Base-by-base conservation (phyloP, 495 filamentous ascomycete species). In the Cercophora sp. region DNA sequence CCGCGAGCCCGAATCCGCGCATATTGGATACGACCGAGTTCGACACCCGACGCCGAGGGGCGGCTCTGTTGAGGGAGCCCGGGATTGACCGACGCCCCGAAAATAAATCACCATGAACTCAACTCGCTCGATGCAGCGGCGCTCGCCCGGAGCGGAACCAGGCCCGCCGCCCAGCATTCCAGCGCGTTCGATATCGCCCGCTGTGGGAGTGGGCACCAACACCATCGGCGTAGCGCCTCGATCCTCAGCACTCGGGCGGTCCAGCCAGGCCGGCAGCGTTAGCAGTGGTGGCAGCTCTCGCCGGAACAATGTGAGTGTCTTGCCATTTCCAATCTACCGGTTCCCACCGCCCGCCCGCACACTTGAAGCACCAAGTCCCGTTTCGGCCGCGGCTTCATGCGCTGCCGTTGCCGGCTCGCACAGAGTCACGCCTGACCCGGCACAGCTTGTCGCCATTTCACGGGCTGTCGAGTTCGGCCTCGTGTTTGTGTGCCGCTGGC, bases 221-320 rank as follows among this genome's bases (percentile, higher is more conserved):
- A 56, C 40, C 18, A 25, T 53, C 40, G 57, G 59, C 26, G 59
- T 68, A 25, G 63, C 71, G 52, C 72, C 75, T 47, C 70, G 78
- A 8, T 70, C 67, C 5, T 77, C 75, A 4, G 67, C 68, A 8
- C 69, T 69, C 24, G 55, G 34, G 24, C 54, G 46, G 48, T 60
- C 58, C 39, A 57, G 42, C 48, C 56, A 39, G 49, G 52, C 53
- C 11, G 47, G 48, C 25, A 51, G 63, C 32, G 61, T 60, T 40
- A 70, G 69, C 20, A 68, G 66, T n/a, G n/a, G n/a, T n/a, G n/a
- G n/a, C 44, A 66, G 68, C 54, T 66, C 69, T 36, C 70, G 74
- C 51, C 71, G 77, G 53, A 64, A 64, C 45, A 80, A 78, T 70
- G 77, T 80, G 60, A 77, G 77, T 79, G 46, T 29, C 37, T 49